phyloP scores from a whole-genome alignment of 73 alveolate species.

The Paramecium caudatum region DNA sequence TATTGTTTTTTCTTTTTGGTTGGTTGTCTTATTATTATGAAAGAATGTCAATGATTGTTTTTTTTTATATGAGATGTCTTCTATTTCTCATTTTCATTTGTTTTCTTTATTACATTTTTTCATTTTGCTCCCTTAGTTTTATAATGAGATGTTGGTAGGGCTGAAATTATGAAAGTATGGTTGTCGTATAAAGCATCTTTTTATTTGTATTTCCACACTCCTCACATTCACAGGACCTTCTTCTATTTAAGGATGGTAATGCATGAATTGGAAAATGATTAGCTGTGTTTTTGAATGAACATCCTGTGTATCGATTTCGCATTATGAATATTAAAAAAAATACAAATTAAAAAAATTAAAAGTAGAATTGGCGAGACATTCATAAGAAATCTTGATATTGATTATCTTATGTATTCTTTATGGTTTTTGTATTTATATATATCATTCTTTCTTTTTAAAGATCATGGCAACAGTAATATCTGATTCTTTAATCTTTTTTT shows the following conservation, averaged over 20 bases:
- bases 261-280: not conserved
- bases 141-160: conserved; percentile 34
- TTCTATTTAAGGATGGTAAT: not conserved
- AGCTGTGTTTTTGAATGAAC: conserved; percentile 16
- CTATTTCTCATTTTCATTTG: conserved; percentile 54
- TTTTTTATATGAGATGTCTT: conserved; percentile 27
- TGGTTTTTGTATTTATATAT: no score
- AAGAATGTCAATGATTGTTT: not conserved
- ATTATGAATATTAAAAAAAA: not conserved
- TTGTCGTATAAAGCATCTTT: not conserved
- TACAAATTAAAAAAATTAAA: no score
- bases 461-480: conserved; percentile 31
- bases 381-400: no score
- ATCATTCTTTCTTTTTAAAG: no score
- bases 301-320: conserved; percentile 20
- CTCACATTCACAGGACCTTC: conserved; percentile 16
- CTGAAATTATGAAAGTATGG: not conserved
- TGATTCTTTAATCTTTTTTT: no score
- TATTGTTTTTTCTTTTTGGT: conserved; percentile 34
- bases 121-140: not conserved
- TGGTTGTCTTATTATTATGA: not conserved
- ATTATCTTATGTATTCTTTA: no score
- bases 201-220: conserved; percentile 40
- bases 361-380: no score
- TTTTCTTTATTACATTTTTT: not conserved